Percentiles rank a stretch among this genome's conserved stretches.
Conservation (phyloP, 2,329 filamentous ascomycete species). For the Botrytis byssoidea region DNA sequence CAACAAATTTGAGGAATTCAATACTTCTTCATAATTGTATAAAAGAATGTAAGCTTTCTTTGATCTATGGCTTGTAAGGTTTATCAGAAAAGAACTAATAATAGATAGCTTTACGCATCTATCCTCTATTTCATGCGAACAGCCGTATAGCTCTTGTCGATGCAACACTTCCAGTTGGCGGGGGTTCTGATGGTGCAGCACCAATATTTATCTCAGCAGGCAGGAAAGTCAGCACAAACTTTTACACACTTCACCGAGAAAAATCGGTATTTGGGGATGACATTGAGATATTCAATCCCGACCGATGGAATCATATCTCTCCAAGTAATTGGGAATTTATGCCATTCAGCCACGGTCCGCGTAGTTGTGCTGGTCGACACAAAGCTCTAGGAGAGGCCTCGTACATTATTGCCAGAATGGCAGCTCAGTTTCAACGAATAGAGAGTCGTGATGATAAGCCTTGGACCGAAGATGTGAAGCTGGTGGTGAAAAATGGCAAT, state of each 20-base stretch:
- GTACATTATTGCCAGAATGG: slow-evolving; percentile 24
- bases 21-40: slow-evolving; percentile 8
- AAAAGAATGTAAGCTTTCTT: background rate
- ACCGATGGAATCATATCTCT: slow-evolving; percentile 64
- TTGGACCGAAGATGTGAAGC: slow-evolving; percentile 18
- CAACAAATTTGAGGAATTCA: background rate
- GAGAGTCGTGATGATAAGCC: slow-evolving; percentile 18
- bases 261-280: slow-evolving; percentile 62
- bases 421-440: slow-evolving; percentile 21
- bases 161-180: slow-evolving; percentile 26
- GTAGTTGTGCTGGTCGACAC: slow-evolving; percentile 62
- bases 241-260: slow-evolving; percentile 17
- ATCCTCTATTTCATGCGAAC: slow-evolving; percentile 29
- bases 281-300: slow-evolving; percentile 67
- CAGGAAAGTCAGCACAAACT: background rate
- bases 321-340: slow-evolving; percentile 63
- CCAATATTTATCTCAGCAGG: slow-evolving; percentile 26
- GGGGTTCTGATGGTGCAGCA: slow-evolving; percentile 22
- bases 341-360: slow-evolving; percentile 67
- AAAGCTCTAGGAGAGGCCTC: slow-evolving; percentile 26
- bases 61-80: accelerated
- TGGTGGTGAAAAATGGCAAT: slow-evolving; percentile 21
- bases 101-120: slow-evolving; percentile 26
- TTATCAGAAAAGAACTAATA: background rate
- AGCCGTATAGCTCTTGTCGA: slow-evolving; percentile 22